phyloP scores from a whole-genome alignment of 1,139 yeast species.

The Geotrichum phurueaensis region DNA sequence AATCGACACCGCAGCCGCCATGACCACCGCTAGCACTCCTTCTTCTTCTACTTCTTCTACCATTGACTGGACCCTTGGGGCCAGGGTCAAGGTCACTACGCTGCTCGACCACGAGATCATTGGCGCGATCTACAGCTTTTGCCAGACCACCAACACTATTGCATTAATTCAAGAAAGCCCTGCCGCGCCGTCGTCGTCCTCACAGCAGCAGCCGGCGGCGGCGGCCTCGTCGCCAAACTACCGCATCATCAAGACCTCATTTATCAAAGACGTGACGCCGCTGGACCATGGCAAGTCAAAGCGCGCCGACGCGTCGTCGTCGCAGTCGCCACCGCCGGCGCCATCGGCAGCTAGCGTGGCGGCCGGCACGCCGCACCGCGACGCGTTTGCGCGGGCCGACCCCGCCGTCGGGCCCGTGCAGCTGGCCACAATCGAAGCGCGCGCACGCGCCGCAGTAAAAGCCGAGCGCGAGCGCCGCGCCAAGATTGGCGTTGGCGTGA shows the following conservation, averaged over 20 bases:
- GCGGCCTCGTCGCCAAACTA: slow-evolving; percentile 35
- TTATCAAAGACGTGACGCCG: slow-evolving; percentile 47
- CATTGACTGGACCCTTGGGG: slow-evolving; percentile 1
- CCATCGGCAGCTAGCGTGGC: slow-evolving; percentile 15
- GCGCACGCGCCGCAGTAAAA: slow-evolving; percentile 25
- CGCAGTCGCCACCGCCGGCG: neutral
- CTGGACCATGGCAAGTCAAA: slow-evolving; percentile 13
- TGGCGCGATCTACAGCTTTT: slow-evolving; percentile 61
- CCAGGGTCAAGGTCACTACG: slow-evolving; percentile 56
- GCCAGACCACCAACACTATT: slow-evolving; percentile 41
- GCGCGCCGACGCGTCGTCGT: neutral
- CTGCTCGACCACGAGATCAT: slow-evolving; percentile 50
- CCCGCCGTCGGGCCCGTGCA: slow-evolving; percentile 32
- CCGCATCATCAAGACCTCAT: slow-evolving; percentile 52
- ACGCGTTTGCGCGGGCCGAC: slow-evolving; percentile 24
- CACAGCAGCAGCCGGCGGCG: slow-evolving; percentile 19
- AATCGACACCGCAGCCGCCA: neutral
- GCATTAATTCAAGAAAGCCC: slow-evolving; percentile 31
- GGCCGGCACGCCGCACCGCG: slow-evolving; percentile 15
- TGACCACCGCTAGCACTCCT: neutral
- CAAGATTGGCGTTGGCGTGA: slow-evolving; percentile 39
- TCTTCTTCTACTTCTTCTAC: neutral
- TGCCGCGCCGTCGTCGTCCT: slow-evolving; percentile 3
- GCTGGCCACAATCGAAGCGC: slow-evolving; percentile 25
- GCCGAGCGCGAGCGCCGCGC: slow-evolving; percentile 23